Evolutionary conservation across 1,139 yeast genomes (phyloP).

Genomic region (Hemisphaericaspora subhashii): DNA sequence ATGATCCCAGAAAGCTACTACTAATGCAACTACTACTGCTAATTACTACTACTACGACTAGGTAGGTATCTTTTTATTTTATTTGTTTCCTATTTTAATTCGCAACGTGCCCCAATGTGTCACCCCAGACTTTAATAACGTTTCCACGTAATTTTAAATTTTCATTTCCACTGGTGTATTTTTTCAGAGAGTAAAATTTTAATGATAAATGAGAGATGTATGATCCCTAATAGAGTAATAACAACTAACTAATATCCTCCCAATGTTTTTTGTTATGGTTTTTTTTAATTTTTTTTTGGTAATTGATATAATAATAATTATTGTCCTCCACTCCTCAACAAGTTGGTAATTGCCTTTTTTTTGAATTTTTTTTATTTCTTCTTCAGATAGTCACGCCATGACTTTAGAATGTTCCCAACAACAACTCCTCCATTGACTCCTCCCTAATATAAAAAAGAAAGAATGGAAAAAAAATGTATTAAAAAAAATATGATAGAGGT

Average conservation of each 20-base stretch:
- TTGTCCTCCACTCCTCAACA: neutral
- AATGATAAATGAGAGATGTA: neutral
- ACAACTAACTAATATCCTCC: neutral
- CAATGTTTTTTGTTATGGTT: constrained; percentile 3
- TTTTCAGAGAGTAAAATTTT: neutral
- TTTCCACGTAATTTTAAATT: neutral
- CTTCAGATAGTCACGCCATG: neutral
- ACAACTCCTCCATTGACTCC: neutral
- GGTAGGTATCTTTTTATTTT: constrained; percentile 5
- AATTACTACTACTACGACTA: neutral
- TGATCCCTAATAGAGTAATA: neutral
- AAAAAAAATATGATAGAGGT: constrained; percentile 7
- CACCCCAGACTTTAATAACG: neutral
- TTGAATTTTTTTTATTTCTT: constrained; percentile 5
- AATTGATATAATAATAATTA: constrained; percentile 1
- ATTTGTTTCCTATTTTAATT: neutral
- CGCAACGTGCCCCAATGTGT: no score
- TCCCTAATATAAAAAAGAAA: constrained; percentile 6
- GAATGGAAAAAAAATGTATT: constrained; percentile 7
- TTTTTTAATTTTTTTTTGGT: constrained; percentile 2
- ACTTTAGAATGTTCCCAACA: no score
- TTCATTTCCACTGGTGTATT: no score
- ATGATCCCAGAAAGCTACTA: no score
- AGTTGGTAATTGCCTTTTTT: constrained; percentile 2
- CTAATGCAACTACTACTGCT: neutral